Conservation (phyloP, 257 asterid genomes). For the Dorcoceras hygrometricum region DNA sequence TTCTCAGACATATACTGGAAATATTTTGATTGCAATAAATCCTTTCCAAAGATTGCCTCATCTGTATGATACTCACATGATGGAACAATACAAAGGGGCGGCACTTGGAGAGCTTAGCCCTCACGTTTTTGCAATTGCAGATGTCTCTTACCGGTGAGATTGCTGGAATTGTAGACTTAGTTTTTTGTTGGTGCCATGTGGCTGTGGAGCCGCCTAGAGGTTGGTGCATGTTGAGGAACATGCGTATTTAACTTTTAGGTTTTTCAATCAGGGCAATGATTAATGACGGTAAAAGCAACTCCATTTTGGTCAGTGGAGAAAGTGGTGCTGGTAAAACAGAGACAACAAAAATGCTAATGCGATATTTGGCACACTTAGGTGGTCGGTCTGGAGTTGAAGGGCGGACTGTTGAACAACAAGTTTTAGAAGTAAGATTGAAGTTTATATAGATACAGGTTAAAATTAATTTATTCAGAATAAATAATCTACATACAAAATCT, state of each 20-base stretch:
- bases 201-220: slow-evolving; percentile 14
- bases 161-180: slow-evolving; percentile 15
- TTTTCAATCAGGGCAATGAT: slow-evolving; percentile 76
- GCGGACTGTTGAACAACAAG: slow-evolving; percentile 98
- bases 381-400: slow-evolving; percentile 99
- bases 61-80: slow-evolving; percentile 97
- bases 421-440: slow-evolving; percentile 73
- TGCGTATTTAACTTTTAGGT: slow-evolving; percentile 25
- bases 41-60: slow-evolving; percentile 99
- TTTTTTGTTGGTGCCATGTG: slow-evolving; percentile 15
- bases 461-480: slow-evolving; percentile 10
- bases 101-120: slow-evolving; percentile 98
- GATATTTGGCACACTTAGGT: slow-evolving; percentile 94
- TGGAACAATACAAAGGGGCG: slow-evolving; percentile 99
- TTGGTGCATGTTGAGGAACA: slow-evolving; percentile 17
- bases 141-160: slow-evolving; percentile 84
- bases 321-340: slow-evolving; percentile 99
- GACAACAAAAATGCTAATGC: slow-evolving; percentile 98
- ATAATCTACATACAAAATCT: slow-evolving; percentile 16
- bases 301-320: slow-evolving; percentile 99
- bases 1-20: slow-evolving; percentile 94
- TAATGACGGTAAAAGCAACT: slow-evolving; percentile 91
- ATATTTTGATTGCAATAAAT: slow-evolving; percentile 93
- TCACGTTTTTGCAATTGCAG: slow-evolving; percentile 97
- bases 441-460: slow-evolving; percentile 24